Base-by-base conservation (phyloP, 2,329 filamentous ascomycete species). In the Emergomyces pasteurianus region DNA sequence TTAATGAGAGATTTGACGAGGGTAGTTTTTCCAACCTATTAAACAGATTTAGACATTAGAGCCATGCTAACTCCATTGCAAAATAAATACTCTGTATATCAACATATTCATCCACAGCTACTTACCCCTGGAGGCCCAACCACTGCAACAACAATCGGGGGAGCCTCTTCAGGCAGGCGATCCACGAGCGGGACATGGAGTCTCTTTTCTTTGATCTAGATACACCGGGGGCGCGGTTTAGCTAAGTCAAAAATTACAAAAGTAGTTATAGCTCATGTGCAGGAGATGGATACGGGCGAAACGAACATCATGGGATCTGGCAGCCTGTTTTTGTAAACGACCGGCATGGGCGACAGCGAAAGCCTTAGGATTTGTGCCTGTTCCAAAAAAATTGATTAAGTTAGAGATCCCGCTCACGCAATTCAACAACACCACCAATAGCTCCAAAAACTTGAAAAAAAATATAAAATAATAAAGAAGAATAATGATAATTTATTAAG, bases 171-270 rank as follows among this genome's bases (percentile, higher is more conserved):
- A 66, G 94, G 92, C 34, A 97, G 81, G 67, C 95, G 87, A 80
- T 99, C 94, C 77, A 97, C 89, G 73, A 96, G 88, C 52, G 94
- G 94, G 21, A 99, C 94, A 81, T 99, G 95, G 46, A 97, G 82
- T 62, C 92, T 85, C 77, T 95, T 96, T 77, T 99, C 95, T 81
- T 90, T 94, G 75, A 96, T 86, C 88, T 92, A 70, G 14, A 63
- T 58, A 10, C 52, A 26, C 28, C 18, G 36, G 68, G 60, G 65
- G 38, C 7, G n/a, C n/a, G 36, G 53, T 57, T 21, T 52, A 26
- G 14, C 12, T 36, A 38, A 60, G 52, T 10, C 14, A 42, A 38
- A 60, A 53, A 21, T 0, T 21, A 46, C 3, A 5, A 14, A 47
- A 47, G 7, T 9, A 47, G n/a, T 3, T 38, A 63, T 40, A 53